Evolutionary conservation across 2,329 filamentous ascomycete species (phyloP), one percentile per base, ranked within the genome.

Genomic region (Penicillium janthinellum): DNA sequence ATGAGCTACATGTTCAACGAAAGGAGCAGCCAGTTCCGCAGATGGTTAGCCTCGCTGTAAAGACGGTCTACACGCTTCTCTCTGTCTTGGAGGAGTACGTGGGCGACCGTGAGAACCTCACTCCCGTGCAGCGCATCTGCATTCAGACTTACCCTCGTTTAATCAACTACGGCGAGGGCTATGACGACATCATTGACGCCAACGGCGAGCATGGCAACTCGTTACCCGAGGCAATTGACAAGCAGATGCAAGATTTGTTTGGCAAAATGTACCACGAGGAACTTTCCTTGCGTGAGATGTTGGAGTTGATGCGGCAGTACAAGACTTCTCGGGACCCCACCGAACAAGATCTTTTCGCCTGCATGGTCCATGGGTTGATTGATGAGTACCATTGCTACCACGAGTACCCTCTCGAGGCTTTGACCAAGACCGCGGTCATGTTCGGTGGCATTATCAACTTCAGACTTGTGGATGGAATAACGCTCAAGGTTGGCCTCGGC

Each of bases 231-330:
- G 87, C 88, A 22, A 91, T 94, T 56, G 93, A 96, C 67, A 87
- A 85, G 64, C 91, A 92, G 74, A 99, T 99, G 95, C 93, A 98
- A 71, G 92, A 97, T 66, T 89, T 96, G 64, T 99, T 97, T 76
- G 97, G 96, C 77, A 91, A 91, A 71, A 98, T 99, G 93, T 99
- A 99, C 73, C 90, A 91, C 65, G 90, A 91, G 65, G 92, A 97
- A 66, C 87, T 93, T 20, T 89, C 94, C 63, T 90, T 97, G 17
- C 87, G 91, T 57, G 87, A 91, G 56, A 90, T 99, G 64, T 90
- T 99, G 54, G 88, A 90, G 62, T 86, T 92, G 41, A 85, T 99
- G 70, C 88, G 92, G 64, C 85, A 86, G 57, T 96, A 96, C 79
- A 98, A 99, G 75, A 88, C 88, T 57, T 98, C 96, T 0, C 86